These are phyloP conservation scores for Petunia secreta DNA, from an alignment of 257 asterid genomes.

Conservation along the genomic window DNA sequence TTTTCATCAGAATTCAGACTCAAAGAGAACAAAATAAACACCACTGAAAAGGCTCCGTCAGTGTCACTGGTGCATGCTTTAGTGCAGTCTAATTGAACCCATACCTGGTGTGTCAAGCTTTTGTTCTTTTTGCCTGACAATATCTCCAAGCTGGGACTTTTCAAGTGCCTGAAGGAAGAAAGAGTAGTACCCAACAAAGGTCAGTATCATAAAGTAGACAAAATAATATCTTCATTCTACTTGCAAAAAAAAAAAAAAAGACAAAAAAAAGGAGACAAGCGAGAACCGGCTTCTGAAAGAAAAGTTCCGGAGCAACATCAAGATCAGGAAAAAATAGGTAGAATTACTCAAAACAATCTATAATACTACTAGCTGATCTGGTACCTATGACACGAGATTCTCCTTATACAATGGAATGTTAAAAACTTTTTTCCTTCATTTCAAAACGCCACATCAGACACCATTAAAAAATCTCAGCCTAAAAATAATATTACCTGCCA, in stretches of 20 bases:
- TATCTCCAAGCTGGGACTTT: constrained; percentile 89
- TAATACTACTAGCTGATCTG: background rate
- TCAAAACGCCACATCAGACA: background rate
- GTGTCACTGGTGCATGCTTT: background rate
- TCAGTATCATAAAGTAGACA: background rate
- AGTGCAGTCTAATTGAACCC: constrained; percentile 10
- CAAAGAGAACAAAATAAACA: constrained; percentile 4
- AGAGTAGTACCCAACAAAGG: background rate
- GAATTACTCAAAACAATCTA: background rate
- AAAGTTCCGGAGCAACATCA: background rate
- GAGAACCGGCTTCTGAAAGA: background rate
- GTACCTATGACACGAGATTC: background rate
- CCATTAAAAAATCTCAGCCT: background rate
- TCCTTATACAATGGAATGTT: background rate
- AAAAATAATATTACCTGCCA: constrained; percentile 68
- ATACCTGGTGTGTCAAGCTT: constrained; percentile 88
- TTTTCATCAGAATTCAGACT: constrained; percentile 14
- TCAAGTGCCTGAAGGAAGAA: constrained; percentile 67
- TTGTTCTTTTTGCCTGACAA: constrained; percentile 79
- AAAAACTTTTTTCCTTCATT: background rate
- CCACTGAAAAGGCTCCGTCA: background rate
- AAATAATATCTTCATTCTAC: constrained; percentile 12
- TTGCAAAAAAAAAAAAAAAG: background rate
- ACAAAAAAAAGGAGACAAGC: background rate
- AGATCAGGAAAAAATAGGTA: constrained; percentile 1